A percentile compares a stretch with the other conserved stretches of the same genome.
These are phyloP conservation scores for Lophiostoma macrostomum DNA, from an alignment of 495 filamentous ascomycete genomes.

Conservation along the genomic window DNA sequence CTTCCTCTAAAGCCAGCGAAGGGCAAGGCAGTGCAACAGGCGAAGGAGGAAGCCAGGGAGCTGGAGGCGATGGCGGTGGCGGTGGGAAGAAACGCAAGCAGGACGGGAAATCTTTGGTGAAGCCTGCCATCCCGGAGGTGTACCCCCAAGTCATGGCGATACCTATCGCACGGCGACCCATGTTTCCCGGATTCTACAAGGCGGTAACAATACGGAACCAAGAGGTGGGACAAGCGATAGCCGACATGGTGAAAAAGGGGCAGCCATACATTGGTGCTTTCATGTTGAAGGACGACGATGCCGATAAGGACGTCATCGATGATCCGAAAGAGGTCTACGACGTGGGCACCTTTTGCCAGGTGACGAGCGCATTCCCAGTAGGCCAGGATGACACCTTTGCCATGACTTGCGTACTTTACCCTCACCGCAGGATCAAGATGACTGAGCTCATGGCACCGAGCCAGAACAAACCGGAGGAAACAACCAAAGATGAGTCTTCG, in stretches of 20 bases:
- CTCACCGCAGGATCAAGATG: constrained; percentile 90
- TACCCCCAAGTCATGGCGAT: constrained; percentile 99
- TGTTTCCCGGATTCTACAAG: constrained; percentile 99
- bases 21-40: constrained; percentile 40
- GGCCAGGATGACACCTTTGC: constrained; percentile 59
- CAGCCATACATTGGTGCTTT: constrained; percentile 98
- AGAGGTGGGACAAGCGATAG: constrained; percentile 82
- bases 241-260: constrained; percentile 95
- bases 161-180: constrained; percentile 89
- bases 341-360: constrained; percentile 93
- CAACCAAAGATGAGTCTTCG: constrained; percentile 40
- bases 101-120: constrained; percentile 61
- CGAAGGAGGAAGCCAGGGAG: constrained; percentile 48
- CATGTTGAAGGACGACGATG: constrained; percentile 91
- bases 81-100: constrained; percentile 60
- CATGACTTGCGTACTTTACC: constrained; percentile 90
- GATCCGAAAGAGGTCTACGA: constrained; percentile 86
- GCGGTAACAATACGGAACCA: constrained; percentile 92
- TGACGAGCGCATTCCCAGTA: constrained; percentile 87
- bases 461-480: constrained; percentile 41
- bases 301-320: constrained; percentile 87
- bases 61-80: constrained; percentile 56
- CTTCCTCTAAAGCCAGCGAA: constrained; percentile 31
- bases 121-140: constrained; percentile 84
- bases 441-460: constrained; percentile 70